These are phyloP conservation scores for Coniochaeta pulveracea DNA, from an alignment of 2,329 filamentous ascomycete genomes.

Conservation along the genomic window DNA sequence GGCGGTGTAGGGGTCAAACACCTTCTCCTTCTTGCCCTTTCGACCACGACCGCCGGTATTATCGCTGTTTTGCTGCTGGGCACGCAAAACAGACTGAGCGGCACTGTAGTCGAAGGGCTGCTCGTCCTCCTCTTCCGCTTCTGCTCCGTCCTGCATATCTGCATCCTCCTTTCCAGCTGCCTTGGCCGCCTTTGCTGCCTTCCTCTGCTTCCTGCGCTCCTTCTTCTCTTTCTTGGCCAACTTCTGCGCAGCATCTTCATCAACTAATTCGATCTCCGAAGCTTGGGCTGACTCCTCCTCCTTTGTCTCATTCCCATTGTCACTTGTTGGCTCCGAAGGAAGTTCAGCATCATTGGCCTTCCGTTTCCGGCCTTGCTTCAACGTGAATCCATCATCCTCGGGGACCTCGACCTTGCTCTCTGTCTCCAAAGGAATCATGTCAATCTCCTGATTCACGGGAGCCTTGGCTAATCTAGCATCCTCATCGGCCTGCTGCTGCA, in stretches of 20 bases:
- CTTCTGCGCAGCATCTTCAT: background rate
- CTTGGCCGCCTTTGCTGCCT: background rate
- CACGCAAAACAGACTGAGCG: conserved; percentile 20
- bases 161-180: conserved; percentile 4
- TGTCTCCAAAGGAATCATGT: conserved; percentile 6
- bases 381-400: conserved; percentile 39
- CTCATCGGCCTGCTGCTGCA: conserved; percentile 13
- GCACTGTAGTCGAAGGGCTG: conserved; percentile 24
- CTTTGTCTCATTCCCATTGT: conserved; percentile 4
- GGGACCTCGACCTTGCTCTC: conserved; percentile 12
- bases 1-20: conserved; percentile 3
- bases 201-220: background rate
- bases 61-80: conserved; percentile 12
- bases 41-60: conserved; percentile 8
- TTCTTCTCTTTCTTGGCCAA: background rate
- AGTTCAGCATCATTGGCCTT: conserved; percentile 23
- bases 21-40: conserved; percentile 6
- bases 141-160: conserved; percentile 8
- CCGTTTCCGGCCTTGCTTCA: conserved; percentile 42
- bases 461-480: conserved; percentile 13
- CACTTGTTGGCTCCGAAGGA: conserved; percentile 10
- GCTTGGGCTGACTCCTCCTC: conserved; percentile 10
- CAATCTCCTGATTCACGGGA: conserved; percentile 7
- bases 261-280: conserved; percentile 2
- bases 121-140: conserved; percentile 15